Base-by-base conservation (phyloP, 2,329 filamentous ascomycete species). In the Penicillium oxalicum region DNA sequence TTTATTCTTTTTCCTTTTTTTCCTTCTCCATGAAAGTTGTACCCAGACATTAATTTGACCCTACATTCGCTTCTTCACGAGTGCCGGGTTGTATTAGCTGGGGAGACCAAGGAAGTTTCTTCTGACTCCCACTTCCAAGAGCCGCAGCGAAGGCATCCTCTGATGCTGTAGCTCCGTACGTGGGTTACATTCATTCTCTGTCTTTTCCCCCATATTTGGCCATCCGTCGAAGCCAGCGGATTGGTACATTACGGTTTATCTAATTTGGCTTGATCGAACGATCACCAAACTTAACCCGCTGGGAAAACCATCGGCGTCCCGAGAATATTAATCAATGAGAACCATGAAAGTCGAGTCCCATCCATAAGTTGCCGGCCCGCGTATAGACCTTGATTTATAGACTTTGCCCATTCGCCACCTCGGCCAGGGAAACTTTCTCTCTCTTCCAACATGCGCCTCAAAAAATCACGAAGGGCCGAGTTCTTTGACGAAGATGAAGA, bases 31-130 rank as follows among this genome's bases (percentile, higher is more conserved):
- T 66, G 71, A 80, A 82, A 81, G 77, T 81, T 81, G 71, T 65
- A 76, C 76, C 73, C 70, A 72, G 70, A 68, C 66, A 68, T 66
- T 68, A 75, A 81, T 81, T 82, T 82, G 80, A 79, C 79, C 73
- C 71, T 67, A 65, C 74, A 74, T 66, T 68, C 74, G 53, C 54
- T 52, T 56, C 53, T 61, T 26, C 62, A 73, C 78, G 76, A 73
- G 73, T 75, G 73, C 68, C 67, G 76, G 74, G 81, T 81, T 84
- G 81, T 72, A 75, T 70, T 73, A 73, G 67, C 70, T 73, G 73
- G 74, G 74, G 62, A 76, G 73, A 76, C 64, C 50, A 65, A 72
- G 51, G 66, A 65, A 62, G 61, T 51, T 54, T 48, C 18, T 63
- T 66, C 63, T 59, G 52, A 43, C 26, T 70, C 73, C 68, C 69